Evolutionary conservation across 164 flowering plant species (phyloP), one percentile per base, ranked within the genome.

Genomic region (Umbellularia californica): DNA sequence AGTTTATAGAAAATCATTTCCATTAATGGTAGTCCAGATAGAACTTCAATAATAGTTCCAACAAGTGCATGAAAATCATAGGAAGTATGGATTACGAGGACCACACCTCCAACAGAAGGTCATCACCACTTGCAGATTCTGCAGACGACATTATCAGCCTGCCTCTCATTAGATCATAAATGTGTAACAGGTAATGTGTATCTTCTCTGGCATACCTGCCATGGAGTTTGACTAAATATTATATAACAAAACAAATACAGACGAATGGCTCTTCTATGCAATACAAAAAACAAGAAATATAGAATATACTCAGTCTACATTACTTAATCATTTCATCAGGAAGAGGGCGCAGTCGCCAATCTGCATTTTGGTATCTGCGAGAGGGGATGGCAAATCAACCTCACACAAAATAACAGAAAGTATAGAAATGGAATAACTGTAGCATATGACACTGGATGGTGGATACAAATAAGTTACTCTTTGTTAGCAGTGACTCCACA

Each of bases 311-410:
- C 12, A 15, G 13, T 58, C 9, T 51, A 35, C 69, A 69, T 67
- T 85, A 93, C 98, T 86, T 90, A 58, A 90, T 41, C 99, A 95
- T 93, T 76, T 90, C 98, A 25, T 82, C 82, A 35, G 98, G 94
- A 78, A 93, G 87, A 63, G 99, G 99, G 24, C 98, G 90, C 66
- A 93, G 33, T 84, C 99, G 89, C 99, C 98, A 95, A 79, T 95
- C 99, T 73, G 98, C 99, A 92, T 90, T 93, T 82, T 93, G 98
- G 85, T 95, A 95, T 83, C 98, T 95, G 89, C 79, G 86, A 74
- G 51, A 64, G 27, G 4, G 68, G 28, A 63, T 14, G 28, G 15
- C 58, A 55, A 63, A 63, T 15, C 19, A 72, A 72, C 28, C 15
- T 69, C 35, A 47, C 55, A 10, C 25, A 69, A 10, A 72, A 72